Conservation (phyloP, 192 early-diverging fungal genomes). For the Coemansia reversa region DNA sequence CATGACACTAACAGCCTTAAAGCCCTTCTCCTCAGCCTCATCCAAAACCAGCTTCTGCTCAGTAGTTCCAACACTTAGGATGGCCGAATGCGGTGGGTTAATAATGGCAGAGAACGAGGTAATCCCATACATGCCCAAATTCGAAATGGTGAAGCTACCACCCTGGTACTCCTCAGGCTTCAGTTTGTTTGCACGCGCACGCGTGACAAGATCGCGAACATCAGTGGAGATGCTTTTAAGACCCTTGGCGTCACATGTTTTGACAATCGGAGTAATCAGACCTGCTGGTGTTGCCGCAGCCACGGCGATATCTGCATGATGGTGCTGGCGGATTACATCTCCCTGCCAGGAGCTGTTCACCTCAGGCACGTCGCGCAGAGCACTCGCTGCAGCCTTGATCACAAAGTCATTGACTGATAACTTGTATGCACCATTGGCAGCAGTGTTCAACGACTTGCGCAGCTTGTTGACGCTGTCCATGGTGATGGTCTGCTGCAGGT, state of each 20-base stretch:
- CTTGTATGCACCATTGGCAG: constrained; percentile 87
- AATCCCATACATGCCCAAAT: constrained; percentile 97
- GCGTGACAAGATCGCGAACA: constrained; percentile 80
- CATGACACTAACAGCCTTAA: constrained; percentile 73
- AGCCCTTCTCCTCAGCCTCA: constrained; percentile 60
- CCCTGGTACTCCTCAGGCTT: constrained; percentile 97
- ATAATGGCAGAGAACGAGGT: constrained; percentile 96
- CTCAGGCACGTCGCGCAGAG: constrained; percentile 88
- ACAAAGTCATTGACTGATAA: constrained; percentile 98
- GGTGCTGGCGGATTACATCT: constrained; percentile 92
- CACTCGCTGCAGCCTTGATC: constrained; percentile 89
- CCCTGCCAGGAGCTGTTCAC: constrained; percentile 80
- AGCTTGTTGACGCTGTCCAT: constrained; percentile 87
- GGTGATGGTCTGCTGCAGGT: constrained; percentile 79
- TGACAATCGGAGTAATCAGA: constrained; percentile 94
- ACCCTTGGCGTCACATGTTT: constrained; percentile 79
- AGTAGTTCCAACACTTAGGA: constrained; percentile 89
- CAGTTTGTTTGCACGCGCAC: constrained; percentile 86
- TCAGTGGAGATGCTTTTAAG: constrained; percentile 80
- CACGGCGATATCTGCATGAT: constrained; percentile 88
- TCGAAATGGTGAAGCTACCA: constrained; percentile 96
- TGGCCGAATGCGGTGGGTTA: constrained; percentile 92
- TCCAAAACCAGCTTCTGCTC: constrained; percentile 73
- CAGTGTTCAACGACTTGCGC: constrained; percentile 84
- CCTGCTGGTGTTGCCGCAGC: constrained; percentile 94